phyloP scores from a whole-genome alignment of 108 stramenopile species.

The Conticribra weissflogii region DNA sequence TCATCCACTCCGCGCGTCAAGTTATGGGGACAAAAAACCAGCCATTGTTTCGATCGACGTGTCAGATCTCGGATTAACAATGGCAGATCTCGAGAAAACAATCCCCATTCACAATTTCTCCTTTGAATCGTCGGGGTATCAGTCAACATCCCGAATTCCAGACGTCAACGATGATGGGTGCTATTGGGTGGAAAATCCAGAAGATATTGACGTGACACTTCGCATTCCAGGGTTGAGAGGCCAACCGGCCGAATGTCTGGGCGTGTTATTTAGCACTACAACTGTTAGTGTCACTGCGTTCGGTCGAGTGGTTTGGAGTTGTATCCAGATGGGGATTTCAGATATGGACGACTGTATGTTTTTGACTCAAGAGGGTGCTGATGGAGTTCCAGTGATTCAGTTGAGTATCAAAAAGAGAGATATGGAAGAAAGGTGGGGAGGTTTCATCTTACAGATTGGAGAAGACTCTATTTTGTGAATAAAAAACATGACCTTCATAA shows the following conservation, averaged over 20 bases:
- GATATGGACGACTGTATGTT: slow-evolving; percentile 34
- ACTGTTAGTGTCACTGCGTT: slow-evolving; percentile 56
- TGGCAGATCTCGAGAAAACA: slow-evolving; percentile 49
- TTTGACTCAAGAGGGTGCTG: slow-evolving; percentile 47
- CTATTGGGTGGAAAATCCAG: slow-evolving; percentile 51
- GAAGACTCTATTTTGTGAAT: slow-evolving; percentile 61
- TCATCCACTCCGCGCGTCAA: too few relatives aligned
- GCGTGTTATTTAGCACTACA: slow-evolving; percentile 37
- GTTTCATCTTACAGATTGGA: slow-evolving; percentile 58
- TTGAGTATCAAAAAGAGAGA: slow-evolving; percentile 38
- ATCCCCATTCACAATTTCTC: slow-evolving; percentile 37
- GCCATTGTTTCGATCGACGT: slow-evolving; percentile 37
- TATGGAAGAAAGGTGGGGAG: slow-evolving; percentile 54
- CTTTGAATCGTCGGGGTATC: slow-evolving; percentile 35
- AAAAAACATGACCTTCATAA: too few relatives aligned
- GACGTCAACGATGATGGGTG: slow-evolving; percentile 53
- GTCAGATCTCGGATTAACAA: slow-evolving; percentile 53
- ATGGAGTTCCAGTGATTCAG: slow-evolving; percentile 46
- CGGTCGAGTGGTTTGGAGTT: slow-evolving; percentile 57
- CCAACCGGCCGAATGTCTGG: slow-evolving; percentile 50
- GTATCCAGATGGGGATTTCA: slow-evolving; percentile 34
- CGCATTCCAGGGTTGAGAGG: slow-evolving; percentile 59
- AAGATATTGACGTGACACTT: slow-evolving; percentile 45
- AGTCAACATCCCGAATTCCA: slow-evolving; percentile 49
- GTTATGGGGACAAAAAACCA: too few relatives aligned